These are phyloP conservation scores for Vanrija pseudolonga DNA, from an alignment of 1,284 basidiomycete genomes.

Conservation along the genomic window DNA sequence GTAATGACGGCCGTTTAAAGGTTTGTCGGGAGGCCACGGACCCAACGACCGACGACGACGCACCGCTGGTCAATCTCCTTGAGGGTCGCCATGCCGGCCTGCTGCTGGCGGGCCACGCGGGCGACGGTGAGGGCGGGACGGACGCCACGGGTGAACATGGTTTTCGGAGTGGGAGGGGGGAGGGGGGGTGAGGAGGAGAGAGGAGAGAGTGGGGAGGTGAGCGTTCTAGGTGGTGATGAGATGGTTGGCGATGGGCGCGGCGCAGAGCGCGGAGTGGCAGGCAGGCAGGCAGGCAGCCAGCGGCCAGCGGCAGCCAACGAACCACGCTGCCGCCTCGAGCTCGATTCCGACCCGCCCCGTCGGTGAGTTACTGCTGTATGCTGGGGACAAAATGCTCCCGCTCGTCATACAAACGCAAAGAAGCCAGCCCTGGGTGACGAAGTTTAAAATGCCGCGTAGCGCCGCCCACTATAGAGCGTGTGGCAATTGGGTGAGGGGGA, in stretches of 20 bases:
- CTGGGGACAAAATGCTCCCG: too few species aligned
- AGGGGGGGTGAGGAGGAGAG: constrained; percentile 8
- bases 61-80: constrained; percentile 90
- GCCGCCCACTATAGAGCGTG: too few species aligned
- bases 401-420: too few species aligned
- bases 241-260: not conserved
- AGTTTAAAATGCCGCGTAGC: too few species aligned
- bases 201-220: constrained; percentile 20
- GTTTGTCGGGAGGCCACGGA: not conserved
- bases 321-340: too few species aligned
- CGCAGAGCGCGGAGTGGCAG: not conserved
- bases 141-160: constrained; percentile 58
- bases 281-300: too few species aligned
- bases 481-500: too few species aligned
- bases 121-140: constrained; percentile 57
- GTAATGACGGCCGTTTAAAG: not conserved
- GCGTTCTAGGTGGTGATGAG: not conserved
- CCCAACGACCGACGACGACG: too few species aligned
- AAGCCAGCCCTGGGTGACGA: too few species aligned
- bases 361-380: too few species aligned
- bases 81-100: constrained; percentile 89
- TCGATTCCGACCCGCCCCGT: too few species aligned
- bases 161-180: constrained; percentile 16
- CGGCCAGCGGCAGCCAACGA: too few species aligned
- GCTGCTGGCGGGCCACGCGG: constrained; percentile 57